Base-by-base conservation (phyloP, 1,284 basidiomycete species). In the Fomitiporia mediterranea region DNA sequence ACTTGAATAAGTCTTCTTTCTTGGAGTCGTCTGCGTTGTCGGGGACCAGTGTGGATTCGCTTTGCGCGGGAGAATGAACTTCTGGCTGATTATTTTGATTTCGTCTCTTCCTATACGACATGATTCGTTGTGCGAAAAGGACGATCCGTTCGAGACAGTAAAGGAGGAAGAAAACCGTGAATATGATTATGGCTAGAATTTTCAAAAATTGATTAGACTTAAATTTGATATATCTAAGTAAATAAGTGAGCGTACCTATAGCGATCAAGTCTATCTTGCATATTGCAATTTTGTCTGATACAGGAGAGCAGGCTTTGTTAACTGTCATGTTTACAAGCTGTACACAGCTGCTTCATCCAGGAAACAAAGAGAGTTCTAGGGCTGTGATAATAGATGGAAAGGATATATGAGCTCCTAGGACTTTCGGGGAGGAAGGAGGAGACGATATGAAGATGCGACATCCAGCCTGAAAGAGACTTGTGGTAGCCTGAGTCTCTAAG, bases 191-290 rank as follows among this genome's bases (percentile, higher is more conserved):
- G 2, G 39, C 51, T 53, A 28, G 4, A 15, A 37, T 25, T 23
- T 25, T 13, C 2, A 43, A 9, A 15, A 43, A 19, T 3, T n/a
- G 46, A 15, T 37, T 19, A 42, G 15, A 17, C 17, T 44, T 4
- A 44, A 34, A 32, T 8, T 23, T 34, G 17, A 13, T 9, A 23
- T 13, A 19, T 13, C 25, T 17, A 15, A n/a, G 17, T n/a, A 25
- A 15, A 32, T 2, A n/a, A 6, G 13, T 6, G 5, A 30, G 32
- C 19, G 27, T 15, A 43, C 51, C 51, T 53, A 53, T 43, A 7
- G 32, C 51, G 32, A 53, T 53, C n/a, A 44, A 21, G 28, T 53
- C 51, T 27, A 44, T 44, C 28, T 44, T 53, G 32, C 51, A 53
- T 8, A 53, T 13, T 2, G 40, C n/a, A 4, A 53, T 11, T 30